These are phyloP conservation scores for Colletotrichum sp. DNA, from an alignment of 2,329 filamentous ascomycete species.

Conservation along the genomic window DNA sequence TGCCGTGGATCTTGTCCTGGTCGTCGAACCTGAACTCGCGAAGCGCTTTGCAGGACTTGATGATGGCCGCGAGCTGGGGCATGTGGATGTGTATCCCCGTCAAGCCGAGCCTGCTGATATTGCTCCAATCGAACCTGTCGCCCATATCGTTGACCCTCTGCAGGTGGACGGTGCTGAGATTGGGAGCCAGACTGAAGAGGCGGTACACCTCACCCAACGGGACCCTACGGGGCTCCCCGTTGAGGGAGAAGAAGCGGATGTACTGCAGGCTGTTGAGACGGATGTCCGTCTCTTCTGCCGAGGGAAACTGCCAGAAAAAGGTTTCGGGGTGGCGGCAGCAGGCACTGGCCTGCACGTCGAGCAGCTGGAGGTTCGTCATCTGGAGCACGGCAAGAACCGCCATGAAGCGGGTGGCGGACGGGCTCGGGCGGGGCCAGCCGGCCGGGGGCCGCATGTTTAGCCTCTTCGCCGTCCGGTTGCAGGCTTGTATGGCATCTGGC, in stretches of 20 bases:
- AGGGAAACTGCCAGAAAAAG: background rate
- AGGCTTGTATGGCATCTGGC: background rate
- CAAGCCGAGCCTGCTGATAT: background rate
- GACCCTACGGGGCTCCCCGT: background rate
- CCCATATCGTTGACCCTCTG: background rate
- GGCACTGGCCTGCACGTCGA: background rate
- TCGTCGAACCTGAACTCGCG: background rate
- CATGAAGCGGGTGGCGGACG: background rate
- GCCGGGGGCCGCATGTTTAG: background rate
- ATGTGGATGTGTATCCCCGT: background rate
- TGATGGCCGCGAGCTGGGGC: background rate
- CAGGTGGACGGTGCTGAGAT: background rate
- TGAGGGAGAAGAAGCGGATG: background rate
- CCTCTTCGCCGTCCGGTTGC: background rate
- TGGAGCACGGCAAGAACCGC: background rate
- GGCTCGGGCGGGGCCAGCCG: background rate
- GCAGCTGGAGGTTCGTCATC: background rate
- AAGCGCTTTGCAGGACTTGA: background rate
- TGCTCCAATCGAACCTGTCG: background rate
- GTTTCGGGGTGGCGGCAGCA: background rate
- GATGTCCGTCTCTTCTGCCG: background rate
- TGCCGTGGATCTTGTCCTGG: background rate
- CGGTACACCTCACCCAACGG: background rate
- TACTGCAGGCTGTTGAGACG: background rate
- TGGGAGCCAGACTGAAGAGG: background rate